Evolutionary conservation across 2,329 filamentous ascomycete species (phyloP), one percentile per base, ranked within the genome.

Genomic region (Aureobasidium melanogenum): DNA sequence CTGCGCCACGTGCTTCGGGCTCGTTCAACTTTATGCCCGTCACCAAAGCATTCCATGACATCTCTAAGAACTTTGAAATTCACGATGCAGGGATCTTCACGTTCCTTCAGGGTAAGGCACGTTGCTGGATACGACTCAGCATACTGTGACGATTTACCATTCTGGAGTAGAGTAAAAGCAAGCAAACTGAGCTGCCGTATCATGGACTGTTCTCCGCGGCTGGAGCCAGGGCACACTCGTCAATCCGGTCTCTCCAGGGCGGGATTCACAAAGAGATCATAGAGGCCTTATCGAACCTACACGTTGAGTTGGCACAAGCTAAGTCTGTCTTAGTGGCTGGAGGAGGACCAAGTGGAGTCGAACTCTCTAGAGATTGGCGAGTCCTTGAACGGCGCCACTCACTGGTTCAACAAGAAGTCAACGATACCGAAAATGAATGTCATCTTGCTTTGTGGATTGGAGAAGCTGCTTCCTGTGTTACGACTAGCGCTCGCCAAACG

Each of bases 171-270:
- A 69, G 7, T n/a, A 68, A 67, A n/a, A 60, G 64, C 17, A 64
- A 71, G 19, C 10, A 26, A 14, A 26, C 28, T 14, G 65, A 67
- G 50, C 68, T 65, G 32, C 60, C 72, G 2, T 85, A 81, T 68
- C 77, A 83, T 65, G 78, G 80, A n/a, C 73, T 85, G 2, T 73
- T 85, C 52, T 78, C 84, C 62, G 81, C 82, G 9, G 82, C 81
- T 0, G 82, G 82, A 8, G 78, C 78, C 41, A 75, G 68, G 14
- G 80, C 81, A 1, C 69, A 74, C 10, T 73, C 77, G 28, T 72
- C 76, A 0, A 70, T 76, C 3, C 72, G 80, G 56, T 79, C 79
- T 26, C 69, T 75, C 14, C 74, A 77, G 44, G 74, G 72, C 36
- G 64, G 67, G 12, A 68, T 74, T 28, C 66, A 71, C 52, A 68